Percentiles rank a stretch among this genome's conserved stretches.
phyloP scores from a whole-genome alignment of 2,329 filamentous ascomycete genomes.

The Zymoseptoria tritici region DNA sequence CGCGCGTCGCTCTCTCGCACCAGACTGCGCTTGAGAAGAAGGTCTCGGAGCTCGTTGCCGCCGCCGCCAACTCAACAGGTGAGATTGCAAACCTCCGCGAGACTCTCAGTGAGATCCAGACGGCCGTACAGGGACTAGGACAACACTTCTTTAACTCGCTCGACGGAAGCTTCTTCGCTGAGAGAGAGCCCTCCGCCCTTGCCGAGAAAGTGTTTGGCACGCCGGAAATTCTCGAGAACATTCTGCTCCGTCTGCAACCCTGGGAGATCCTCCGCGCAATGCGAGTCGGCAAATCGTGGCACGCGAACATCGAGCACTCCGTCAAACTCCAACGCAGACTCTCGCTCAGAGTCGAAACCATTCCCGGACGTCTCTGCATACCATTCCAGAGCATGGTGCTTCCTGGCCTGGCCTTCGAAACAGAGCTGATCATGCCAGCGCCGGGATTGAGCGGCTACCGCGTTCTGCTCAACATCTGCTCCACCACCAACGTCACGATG shows the following conservation, averaged over 20 bases:
- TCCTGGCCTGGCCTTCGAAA: not conserved
- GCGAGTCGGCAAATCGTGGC: not conserved
- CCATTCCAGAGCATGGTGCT: not conserved
- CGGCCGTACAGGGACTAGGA: not conserved
- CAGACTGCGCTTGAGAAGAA: not conserved
- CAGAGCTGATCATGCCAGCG: not conserved
- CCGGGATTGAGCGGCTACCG: not conserved
- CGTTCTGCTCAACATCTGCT: not conserved
- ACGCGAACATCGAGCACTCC: not conserved
- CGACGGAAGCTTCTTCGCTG: not conserved
- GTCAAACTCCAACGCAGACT: not conserved
- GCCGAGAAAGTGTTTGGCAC: not conserved
- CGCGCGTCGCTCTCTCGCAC: not conserved
- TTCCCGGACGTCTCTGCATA: not conserved
- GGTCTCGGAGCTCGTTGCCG: not conserved
- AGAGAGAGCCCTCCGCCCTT: not conserved
- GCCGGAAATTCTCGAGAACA: slow-evolving; percentile 9
- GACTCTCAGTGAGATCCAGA: not conserved
- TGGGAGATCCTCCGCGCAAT: not conserved
- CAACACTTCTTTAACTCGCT: not conserved
- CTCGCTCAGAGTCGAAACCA: not conserved
- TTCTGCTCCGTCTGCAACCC: slow-evolving; percentile 1
- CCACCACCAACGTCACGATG: not conserved
- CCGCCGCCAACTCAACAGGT: not conserved
- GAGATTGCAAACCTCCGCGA: not conserved